Conservation (phyloP, 306 rosid species). For the Comarum palustre region DNA sequence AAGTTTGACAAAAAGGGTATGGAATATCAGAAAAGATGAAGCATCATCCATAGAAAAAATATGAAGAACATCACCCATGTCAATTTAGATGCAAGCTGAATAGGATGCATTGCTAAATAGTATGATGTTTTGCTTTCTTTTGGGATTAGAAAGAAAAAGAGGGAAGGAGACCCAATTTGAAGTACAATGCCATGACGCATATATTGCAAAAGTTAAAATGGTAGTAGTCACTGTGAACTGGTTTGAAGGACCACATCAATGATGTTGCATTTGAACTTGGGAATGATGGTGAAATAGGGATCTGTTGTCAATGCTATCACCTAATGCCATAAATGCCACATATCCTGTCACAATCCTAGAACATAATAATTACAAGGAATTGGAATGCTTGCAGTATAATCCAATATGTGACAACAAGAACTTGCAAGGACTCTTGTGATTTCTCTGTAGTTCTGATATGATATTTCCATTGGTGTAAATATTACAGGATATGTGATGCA, state of each 20-base stretch:
- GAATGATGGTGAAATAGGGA: constrained; percentile 22
- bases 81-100: constrained; percentile 27
- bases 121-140: constrained; percentile 18
- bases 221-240: background rate
- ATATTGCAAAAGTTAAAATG: background rate
- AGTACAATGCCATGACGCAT: constrained; percentile 17
- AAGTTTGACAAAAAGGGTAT: background rate
- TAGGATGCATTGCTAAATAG: constrained; percentile 7
- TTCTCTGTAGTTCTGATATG: background rate
- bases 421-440: background rate
- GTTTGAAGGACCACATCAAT: constrained; percentile 11
- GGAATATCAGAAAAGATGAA: background rate
- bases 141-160: background rate
- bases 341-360: background rate
- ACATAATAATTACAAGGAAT: constrained; percentile 5
- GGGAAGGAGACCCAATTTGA: constrained; percentile 2
- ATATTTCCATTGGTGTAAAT: background rate
- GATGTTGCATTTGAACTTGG: constrained; percentile 9
- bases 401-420: constrained; percentile 2
- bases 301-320: constrained; percentile 24
- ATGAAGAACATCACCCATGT: constrained; percentile 11
- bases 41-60: background rate
- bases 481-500: background rate
- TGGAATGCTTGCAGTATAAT: constrained; percentile 12
- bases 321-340: constrained; percentile 30